Base-by-base conservation (phyloP, 2,329 filamentous ascomycete species). In the Cercospora canescens region DNA sequence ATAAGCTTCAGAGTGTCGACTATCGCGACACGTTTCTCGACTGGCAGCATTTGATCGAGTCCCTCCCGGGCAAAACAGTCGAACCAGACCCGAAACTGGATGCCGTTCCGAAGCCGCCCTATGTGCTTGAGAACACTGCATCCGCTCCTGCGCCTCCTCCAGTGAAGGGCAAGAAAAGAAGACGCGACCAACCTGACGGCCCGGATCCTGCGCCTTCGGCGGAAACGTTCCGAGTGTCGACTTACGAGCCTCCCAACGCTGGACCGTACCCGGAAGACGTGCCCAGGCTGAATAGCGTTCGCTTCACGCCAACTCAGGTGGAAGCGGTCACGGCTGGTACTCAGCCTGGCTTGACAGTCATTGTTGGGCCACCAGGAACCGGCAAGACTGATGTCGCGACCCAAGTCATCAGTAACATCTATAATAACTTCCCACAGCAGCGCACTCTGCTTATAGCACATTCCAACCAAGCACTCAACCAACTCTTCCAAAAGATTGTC, bases 361-460 rank as follows among this genome's bases (percentile, higher is more conserved):
- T 99, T 72, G 92, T 99, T 68, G 95, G 95, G 1, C 95, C 95
- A 62, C 95, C 95, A 7, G 95, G 95, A 62, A 99, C 95, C 6
- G 95, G 96, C 69, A 99, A 99, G 83, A 99, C 95, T n/a, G 95
- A 99, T 79, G 95, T 99, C 61, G 94, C 93, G 56, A 97, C 94
- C 4, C 95, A 99, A 79, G 96, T 98, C 77, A 99, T 99, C 81
- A 97, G 92, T 82, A 97, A 98, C 78, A 91, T 99, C 72, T 99
- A 99, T 76, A 94, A 98, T 82, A 97, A 98, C 80, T 99, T 97
- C 77, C 94, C 95, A 7, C 85, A 90, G 69, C 93, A 99, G 78
- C 91, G 93, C 72, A 99, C 95, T 0, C 82, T 99, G 18, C 87
- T 99, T 45, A 88, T 99, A 69, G 95, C 95, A 4, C 95, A 99